A percentile compares a stretch with the other conserved stretches of the same genome.
These are phyloP conservation scores for Nicotiana benthamiana DNA, from an alignment of 257 asterid genomes.

Conservation along the genomic window DNA sequence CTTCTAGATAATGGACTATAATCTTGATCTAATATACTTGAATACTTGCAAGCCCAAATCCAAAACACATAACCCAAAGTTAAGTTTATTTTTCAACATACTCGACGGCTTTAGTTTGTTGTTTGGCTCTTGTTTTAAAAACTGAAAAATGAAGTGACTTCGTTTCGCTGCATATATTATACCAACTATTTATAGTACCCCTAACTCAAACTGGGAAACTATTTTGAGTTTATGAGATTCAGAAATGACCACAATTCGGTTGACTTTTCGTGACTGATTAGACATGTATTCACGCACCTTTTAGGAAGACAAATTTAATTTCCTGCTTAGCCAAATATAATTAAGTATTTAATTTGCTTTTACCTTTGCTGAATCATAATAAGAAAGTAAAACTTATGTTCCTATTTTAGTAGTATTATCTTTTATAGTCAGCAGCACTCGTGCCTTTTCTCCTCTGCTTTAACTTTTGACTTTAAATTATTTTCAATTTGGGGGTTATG, in stretches of 20 bases:
- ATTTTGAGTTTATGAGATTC: not conserved
- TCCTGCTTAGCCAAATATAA: conserved; percentile 17
- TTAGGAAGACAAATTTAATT: conserved; percentile 41
- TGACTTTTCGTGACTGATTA: conserved; percentile 55
- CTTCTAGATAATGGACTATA: no score
- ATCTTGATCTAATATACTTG: no score
- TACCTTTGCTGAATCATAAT: not conserved
- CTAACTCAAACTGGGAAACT: not conserved
- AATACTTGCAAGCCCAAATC: no score
- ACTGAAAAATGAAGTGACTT: conserved; percentile 39
- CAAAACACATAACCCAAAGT: no score
- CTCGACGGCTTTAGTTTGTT: no score
- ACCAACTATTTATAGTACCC: conserved; percentile 40
- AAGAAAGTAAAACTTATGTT: not conserved
- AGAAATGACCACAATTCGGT: conserved; percentile 43
- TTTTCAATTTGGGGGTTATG: not conserved
- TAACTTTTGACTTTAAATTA: conserved; percentile 3
- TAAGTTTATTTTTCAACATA: no score
- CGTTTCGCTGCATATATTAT: conserved; percentile 28
- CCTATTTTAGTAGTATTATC: not conserved
- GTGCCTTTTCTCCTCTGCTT: not conserved
- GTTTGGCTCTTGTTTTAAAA: no score
- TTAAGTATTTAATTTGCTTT: not conserved
- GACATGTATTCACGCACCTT: conserved; percentile 30
- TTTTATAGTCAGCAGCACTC: conserved; percentile 6